Percentiles rank a stretch among this genome's conserved stretches.
Evolutionary conservation across 371 early-diverging fungal genomes (phyloP).

Genomic region (Apophysomyces elegans): DNA sequence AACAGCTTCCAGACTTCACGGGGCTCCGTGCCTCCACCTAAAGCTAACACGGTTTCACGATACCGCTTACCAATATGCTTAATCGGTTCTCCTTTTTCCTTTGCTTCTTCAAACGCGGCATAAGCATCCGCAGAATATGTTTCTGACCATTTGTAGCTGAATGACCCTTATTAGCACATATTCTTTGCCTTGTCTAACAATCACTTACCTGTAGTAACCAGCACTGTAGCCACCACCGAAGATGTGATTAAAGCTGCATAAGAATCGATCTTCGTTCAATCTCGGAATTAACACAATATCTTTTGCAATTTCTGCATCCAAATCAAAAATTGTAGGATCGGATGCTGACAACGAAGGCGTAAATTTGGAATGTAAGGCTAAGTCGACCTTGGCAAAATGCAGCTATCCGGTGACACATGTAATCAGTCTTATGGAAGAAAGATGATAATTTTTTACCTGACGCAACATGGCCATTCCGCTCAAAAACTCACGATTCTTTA

Average conservation of each 20-base stretch:
- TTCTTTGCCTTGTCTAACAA: neutral
- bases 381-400: constrained; percentile 65
- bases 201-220: constrained; percentile 61
- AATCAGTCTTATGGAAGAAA: no score
- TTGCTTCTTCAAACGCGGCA: constrained; percentile 66
- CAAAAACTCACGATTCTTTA: constrained; percentile 55
- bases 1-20: constrained; percentile 64
- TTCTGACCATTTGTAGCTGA: constrained; percentile 71
- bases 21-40: constrained; percentile 69
- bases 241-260: constrained; percentile 69
- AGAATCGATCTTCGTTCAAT: constrained; percentile 60
- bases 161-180: neutral
- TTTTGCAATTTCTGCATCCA: constrained; percentile 60
- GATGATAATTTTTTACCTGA: constrained; percentile 31
- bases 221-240: constrained; percentile 70
- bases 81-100: constrained; percentile 31
- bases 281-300: constrained; percentile 54
- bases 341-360: constrained; percentile 27
- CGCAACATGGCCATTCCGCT: constrained; percentile 67
- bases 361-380: constrained; percentile 62
- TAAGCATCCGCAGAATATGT: constrained; percentile 74
- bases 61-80: constrained; percentile 57
- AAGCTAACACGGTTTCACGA: constrained; percentile 66
- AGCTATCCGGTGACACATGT: constrained; percentile 26
- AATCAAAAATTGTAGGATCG: constrained; percentile 58